Conservation (phyloP, 75 land plant genomes). For the Cupressus sempervirens region DNA sequence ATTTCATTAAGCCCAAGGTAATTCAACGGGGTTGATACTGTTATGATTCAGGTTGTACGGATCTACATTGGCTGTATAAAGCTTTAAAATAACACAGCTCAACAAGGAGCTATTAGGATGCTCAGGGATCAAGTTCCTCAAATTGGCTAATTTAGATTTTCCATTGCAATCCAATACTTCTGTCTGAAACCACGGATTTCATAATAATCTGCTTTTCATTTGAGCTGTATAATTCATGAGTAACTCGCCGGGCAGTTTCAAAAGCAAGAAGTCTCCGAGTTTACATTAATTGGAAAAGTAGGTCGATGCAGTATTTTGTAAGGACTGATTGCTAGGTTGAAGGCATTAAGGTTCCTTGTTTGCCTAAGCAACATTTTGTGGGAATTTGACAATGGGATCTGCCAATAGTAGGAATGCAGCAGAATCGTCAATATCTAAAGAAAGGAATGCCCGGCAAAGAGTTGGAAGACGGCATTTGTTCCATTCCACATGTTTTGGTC, state of each 20-base stretch:
- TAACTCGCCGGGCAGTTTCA: background rate
- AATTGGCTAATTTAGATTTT: background rate
- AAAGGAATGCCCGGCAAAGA: background rate
- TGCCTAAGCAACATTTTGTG: background rate
- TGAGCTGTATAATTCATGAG: background rate
- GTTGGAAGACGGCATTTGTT: background rate
- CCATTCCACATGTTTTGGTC: conserved; percentile 8
- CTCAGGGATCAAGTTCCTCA: background rate
- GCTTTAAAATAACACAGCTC: background rate
- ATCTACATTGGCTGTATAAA: background rate
- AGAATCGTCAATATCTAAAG: background rate
- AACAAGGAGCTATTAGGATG: background rate
- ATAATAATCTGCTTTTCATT: background rate
- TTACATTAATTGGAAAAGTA: no score
- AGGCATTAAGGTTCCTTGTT: background rate
- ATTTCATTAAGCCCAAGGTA: background rate
- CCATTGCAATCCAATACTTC: background rate
- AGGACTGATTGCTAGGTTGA: no score
- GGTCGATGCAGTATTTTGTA: no score
- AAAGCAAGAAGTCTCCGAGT: no score
- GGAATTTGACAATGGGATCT: conserved; percentile 3
- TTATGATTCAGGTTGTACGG: background rate
- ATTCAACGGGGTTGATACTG: background rate
- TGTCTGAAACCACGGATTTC: background rate
- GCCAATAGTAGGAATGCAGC: conserved; percentile 1